Percentiles rank a stretch among this genome's conserved stretches.
Conservation (phyloP, 1,284 basidiomycete genomes). For the Termitomyces sp. region DNA sequence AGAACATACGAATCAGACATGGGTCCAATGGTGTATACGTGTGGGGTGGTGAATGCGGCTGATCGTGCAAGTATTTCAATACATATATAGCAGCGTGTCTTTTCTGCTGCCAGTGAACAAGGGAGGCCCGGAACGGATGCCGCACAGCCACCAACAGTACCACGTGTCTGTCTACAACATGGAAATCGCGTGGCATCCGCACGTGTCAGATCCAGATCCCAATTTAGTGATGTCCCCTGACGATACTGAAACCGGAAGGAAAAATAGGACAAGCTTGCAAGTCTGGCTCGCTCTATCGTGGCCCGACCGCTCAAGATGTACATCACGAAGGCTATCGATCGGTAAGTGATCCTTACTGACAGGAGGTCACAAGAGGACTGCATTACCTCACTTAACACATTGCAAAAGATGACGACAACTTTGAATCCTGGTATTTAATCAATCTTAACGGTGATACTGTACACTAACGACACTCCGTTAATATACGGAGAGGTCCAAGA, state of each 20-base stretch:
- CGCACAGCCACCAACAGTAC: constrained; percentile 23
- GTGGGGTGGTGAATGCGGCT: constrained; percentile 18
- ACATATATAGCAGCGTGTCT: constrained; percentile 5
- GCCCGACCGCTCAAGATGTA: not conserved
- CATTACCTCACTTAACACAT: constrained; percentile 9
- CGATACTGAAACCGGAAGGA: constrained; percentile 8
- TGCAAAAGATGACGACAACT: constrained; percentile 1
- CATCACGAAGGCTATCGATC: constrained; percentile 5
- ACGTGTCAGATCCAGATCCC: constrained; percentile 20
- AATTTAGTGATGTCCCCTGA: constrained; percentile 16
- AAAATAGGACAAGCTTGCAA: constrained; percentile 1
- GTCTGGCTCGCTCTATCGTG: constrained; percentile 4
- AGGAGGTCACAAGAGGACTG: constrained; percentile 3
- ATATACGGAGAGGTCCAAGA: not conserved
- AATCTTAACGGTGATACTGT: constrained; percentile 5
- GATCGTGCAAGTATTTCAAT: constrained; percentile 9
- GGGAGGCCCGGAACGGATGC: constrained; percentile 25
- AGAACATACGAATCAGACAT: constrained; percentile 46
- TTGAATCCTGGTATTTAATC: constrained; percentile 9
- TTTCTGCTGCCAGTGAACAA: constrained; percentile 20
- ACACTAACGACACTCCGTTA: constrained; percentile 11
- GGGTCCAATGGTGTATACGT: constrained; percentile 2
- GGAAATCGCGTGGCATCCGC: constrained; percentile 26
- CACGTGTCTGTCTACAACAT: constrained; percentile 25
- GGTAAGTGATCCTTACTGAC: constrained; percentile 8